Conservation (phyloP, 805 yeast species). For the Torulaspora delbrueckii region DNA sequence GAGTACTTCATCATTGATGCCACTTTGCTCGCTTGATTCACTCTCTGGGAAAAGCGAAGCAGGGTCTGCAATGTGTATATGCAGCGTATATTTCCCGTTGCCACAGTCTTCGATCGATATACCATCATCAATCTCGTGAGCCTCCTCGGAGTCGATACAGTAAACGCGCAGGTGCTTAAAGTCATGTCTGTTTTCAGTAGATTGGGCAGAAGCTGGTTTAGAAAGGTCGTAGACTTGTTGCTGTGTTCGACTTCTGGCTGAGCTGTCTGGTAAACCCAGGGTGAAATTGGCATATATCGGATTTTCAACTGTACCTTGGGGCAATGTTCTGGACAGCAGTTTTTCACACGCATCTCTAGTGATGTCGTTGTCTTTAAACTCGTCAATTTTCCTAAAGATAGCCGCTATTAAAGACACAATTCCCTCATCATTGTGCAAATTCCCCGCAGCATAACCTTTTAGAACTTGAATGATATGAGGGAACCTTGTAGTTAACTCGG, state of each 20-base stretch:
- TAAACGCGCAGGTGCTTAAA: slow-evolving; percentile 52
- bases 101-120: slow-evolving; percentile 49
- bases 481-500: slow-evolving; percentile 15
- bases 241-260: slow-evolving; percentile 42
- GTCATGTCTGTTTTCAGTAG: slow-evolving; percentile 34
- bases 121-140: slow-evolving; percentile 94
- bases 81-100: slow-evolving; percentile 40
- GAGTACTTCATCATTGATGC: slow-evolving; percentile 36
- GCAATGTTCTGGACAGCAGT: slow-evolving; percentile 31
- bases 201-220: not conserved
- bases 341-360: slow-evolving; percentile 53
- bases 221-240: slow-evolving; percentile 35
- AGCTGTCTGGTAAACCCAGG: slow-evolving; percentile 44
- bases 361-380: slow-evolving; percentile 39
- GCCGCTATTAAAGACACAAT: slow-evolving; percentile 47
- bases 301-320: slow-evolving; percentile 33
- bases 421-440: slow-evolving; percentile 41
- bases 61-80: slow-evolving; percentile 86
- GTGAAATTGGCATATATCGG: slow-evolving; percentile 51
- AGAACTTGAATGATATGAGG: slow-evolving; percentile 43
- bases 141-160: slow-evolving; percentile 76
- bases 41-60: slow-evolving; percentile 49
- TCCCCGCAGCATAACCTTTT: slow-evolving; percentile 53
- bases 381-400: slow-evolving; percentile 28
- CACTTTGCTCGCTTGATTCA: slow-evolving; percentile 21